Evolutionary conservation across 2,329 filamentous ascomycete genomes (phyloP), one percentile per base, ranked within the genome.

Genomic region (Zasmidium angulare): DNA sequence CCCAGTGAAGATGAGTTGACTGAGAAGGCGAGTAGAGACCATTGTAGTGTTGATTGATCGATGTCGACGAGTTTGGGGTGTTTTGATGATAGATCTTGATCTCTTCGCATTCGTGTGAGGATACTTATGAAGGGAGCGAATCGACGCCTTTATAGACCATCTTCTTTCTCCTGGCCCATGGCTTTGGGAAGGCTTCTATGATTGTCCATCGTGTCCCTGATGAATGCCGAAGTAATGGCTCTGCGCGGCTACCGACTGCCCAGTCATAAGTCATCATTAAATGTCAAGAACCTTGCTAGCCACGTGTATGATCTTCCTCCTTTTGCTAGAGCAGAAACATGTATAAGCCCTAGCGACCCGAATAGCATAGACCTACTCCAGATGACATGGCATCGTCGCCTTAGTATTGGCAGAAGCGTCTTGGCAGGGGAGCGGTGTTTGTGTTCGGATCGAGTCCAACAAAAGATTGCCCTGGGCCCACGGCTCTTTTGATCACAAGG

Each of bases 1-100:
- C 24, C 46, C 46, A 19, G 58, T 46, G 50, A 61, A 61, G 26
- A 61, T 46, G 51, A 54, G 17, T 12, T 52, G 31, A 26, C 49
- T 7, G 50, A 61, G 24, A 43, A 57, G 43, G 23, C 23, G 43
- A 22, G 50, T 36, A 11, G 56, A 58, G 24, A 58, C 56, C 56
- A 58, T 58, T 20, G 17, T 58, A 9, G 21, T 26, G n/a, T n/a
- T n/a, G 40, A 20, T 22, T 23, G 29, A 10, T 53, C 7, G 51
- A 52, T 49, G 47, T 43, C 36, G 36, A 43, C 14, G 29, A 43
- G 36, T 19, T 43, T 43, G 36, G n/a, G 36, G 14, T 43, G 12
- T 14, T 17, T 36, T 36, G 29, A 14, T n/a, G n/a, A n/a, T n/a
- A n/a, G 26, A 29, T 29, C 26, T 29, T 29, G 26, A 29, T 29